Evolutionary conservation across 1,284 basidiomycete genomes (phyloP).

Genomic region (Pseudozyma sp.): DNA sequence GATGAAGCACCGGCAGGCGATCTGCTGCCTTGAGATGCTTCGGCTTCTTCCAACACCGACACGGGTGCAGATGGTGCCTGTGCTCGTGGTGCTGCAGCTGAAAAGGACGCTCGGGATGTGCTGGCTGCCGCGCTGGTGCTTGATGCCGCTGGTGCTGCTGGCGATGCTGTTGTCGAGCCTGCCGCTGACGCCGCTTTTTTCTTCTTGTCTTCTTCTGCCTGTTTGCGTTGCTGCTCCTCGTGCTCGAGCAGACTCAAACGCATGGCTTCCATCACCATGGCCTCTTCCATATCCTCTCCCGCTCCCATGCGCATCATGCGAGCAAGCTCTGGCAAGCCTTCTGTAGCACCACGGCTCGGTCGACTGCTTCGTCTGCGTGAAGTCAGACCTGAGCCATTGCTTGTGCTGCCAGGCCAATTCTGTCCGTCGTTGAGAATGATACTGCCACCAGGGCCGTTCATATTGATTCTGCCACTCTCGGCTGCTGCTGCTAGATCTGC

Average conservation of each 20-base stretch:
- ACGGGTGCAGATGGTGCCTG: slow-evolving; percentile 6
- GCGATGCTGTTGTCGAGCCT: not conserved
- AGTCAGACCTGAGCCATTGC: slow-evolving; percentile 16
- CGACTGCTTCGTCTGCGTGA: slow-evolving; percentile 46
- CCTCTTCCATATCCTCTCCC: slow-evolving; percentile 88
- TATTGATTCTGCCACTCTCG: slow-evolving; percentile 49
- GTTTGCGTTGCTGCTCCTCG: slow-evolving; percentile 71
- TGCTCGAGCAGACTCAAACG: slow-evolving; percentile 92
- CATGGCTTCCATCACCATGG: slow-evolving; percentile 99
- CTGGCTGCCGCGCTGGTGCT: slow-evolving; percentile 7
- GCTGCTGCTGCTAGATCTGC: slow-evolving; percentile 58
- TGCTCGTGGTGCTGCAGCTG: slow-evolving; percentile 8
- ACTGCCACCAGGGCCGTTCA: slow-evolving; percentile 65
- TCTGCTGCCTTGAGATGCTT: slow-evolving; percentile 12
- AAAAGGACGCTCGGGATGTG: slow-evolving; percentile 13
- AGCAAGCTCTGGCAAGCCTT: slow-evolving; percentile 75
- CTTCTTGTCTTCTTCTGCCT: slow-evolving; percentile 59
- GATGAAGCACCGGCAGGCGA: slow-evolving; percentile 4
- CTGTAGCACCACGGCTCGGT: slow-evolving; percentile 30
- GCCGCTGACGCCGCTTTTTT: slow-evolving; percentile 20
- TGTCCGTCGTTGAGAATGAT: slow-evolving; percentile 64
- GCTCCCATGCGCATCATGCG: slow-evolving; percentile 85
- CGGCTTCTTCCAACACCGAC: slow-evolving; percentile 41
- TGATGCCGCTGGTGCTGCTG: slow-evolving; percentile 1
- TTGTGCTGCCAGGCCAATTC: slow-evolving; percentile 38